These are phyloP conservation scores for Chalciporus sphaerocephalus DNA, from an alignment of 768 basidiomycete species.

Conservation along the genomic window DNA sequence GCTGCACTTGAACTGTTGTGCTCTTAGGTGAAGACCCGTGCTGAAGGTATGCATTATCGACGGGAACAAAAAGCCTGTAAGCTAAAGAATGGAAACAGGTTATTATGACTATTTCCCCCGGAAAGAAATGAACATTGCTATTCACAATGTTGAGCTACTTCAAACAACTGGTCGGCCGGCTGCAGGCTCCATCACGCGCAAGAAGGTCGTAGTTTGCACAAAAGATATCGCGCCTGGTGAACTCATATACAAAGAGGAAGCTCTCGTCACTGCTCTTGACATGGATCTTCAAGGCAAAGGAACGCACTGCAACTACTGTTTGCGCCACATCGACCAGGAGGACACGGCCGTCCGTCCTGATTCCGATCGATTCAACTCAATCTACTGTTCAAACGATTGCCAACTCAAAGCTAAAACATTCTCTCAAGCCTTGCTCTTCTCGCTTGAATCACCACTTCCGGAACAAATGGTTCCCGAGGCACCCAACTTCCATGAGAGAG, in stretches of 20 bases:
- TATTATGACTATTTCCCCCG: slow-evolving; percentile 80
- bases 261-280: slow-evolving; percentile 69
- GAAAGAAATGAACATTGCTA: slow-evolving; percentile 62
- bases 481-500: slow-evolving; percentile 39
- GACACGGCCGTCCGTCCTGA: slow-evolving; percentile 43
- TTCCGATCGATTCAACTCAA: slow-evolving; percentile 50
- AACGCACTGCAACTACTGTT: slow-evolving; percentile 70
- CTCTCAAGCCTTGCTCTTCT: slow-evolving; percentile 69
- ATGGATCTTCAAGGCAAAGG: slow-evolving; percentile 63
- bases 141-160: slow-evolving; percentile 37
- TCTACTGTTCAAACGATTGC: slow-evolving; percentile 74
- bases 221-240: slow-evolving; percentile 71
- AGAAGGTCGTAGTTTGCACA: slow-evolving; percentile 56
- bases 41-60: slow-evolving; percentile 64
- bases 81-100: slow-evolving; percentile 40
- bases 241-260: slow-evolving; percentile 75
- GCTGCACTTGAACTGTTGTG: slow-evolving; percentile 16
- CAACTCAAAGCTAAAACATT: slow-evolving; percentile 50
- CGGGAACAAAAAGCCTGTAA: slow-evolving; percentile 6
- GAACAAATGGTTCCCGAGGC: slow-evolving; percentile 32
- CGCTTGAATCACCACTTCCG: slow-evolving; percentile 59
- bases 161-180: slow-evolving; percentile 15
- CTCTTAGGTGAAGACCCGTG: slow-evolving; percentile 56
- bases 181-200: slow-evolving; percentile 27
- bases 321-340: slow-evolving; percentile 48